These are phyloP conservation scores for Neospermospora avenae DNA, from an alignment of 2,329 filamentous ascomycete species.

Conservation along the genomic window DNA sequence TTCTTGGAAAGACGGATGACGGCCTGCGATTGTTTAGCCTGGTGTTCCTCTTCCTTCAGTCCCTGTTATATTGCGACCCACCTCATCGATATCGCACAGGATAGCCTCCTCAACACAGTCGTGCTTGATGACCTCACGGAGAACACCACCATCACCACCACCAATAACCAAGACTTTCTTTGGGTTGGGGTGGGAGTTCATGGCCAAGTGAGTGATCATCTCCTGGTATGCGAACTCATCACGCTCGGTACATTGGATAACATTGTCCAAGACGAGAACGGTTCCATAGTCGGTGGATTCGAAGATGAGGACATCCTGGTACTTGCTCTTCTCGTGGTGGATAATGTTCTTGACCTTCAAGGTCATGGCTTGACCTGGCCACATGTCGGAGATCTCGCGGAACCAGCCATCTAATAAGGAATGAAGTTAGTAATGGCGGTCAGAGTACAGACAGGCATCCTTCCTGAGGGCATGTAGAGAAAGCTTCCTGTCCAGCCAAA, in stretches of 20 bases:
- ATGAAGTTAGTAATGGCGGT: slow-evolving; percentile 7
- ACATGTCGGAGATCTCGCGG: slow-evolving; percentile 98
- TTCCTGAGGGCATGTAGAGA: background rate
- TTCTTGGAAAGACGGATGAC: slow-evolving; percentile 98
- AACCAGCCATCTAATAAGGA: slow-evolving; percentile 84
- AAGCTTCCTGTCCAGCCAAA: background rate
- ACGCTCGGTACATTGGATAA: slow-evolving; percentile 97
- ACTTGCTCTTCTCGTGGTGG: slow-evolving; percentile 98
- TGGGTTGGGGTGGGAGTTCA: slow-evolving; percentile 97
- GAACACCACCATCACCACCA: slow-evolving; percentile 93
- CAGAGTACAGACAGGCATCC: background rate
- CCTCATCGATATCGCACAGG: slow-evolving; percentile 98
- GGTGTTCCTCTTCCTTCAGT: background rate
- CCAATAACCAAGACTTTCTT: slow-evolving; percentile 99
- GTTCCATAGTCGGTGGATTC: slow-evolving; percentile 96
- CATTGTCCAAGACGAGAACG: slow-evolving; percentile 96
- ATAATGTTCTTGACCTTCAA: slow-evolving; percentile 96
- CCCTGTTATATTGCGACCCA: slow-evolving; percentile 35
- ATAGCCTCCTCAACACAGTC: slow-evolving; percentile 93
- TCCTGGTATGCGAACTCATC: slow-evolving; percentile 99
- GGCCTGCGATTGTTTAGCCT: slow-evolving; percentile 50
- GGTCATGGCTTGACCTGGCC: slow-evolving; percentile 98
- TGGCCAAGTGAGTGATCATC: slow-evolving; percentile 98
- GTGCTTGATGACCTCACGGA: slow-evolving; percentile 99
- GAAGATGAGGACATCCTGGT: slow-evolving; percentile 98